Conservation (phyloP, 2,329 filamentous ascomycete species). For the Diaporthe citri region DNA sequence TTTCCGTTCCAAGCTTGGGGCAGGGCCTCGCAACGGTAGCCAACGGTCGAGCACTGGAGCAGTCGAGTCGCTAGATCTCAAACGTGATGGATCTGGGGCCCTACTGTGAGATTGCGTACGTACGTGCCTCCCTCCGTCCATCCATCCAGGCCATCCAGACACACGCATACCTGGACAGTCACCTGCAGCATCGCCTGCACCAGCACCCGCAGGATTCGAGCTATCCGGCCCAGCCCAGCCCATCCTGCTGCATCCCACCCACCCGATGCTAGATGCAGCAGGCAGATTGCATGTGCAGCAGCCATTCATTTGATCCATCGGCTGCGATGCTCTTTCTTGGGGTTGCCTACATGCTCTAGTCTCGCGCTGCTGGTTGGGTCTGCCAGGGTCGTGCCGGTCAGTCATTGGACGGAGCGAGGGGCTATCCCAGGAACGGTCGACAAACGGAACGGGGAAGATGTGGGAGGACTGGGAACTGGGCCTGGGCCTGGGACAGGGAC, state of each 20-base stretch:
- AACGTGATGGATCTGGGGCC: not conserved
- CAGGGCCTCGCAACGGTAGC: not conserved
- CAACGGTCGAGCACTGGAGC: not conserved
- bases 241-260: constrained; percentile 9
- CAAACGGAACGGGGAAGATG: constrained; percentile 6
- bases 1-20: constrained; percentile 5
- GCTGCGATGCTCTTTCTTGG: not conserved
- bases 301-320: constrained; percentile 15
- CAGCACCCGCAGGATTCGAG: constrained; percentile 12
- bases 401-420: not conserved
- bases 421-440: constrained; percentile 4
- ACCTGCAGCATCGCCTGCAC: constrained; percentile 13
- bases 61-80: not conserved
- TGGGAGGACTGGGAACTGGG: constrained; percentile 5
- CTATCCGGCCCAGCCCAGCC: not conserved
- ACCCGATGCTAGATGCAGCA: constrained; percentile 16
- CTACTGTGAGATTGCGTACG: too few relatives aligned
- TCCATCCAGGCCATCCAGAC: not conserved
- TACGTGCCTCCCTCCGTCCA: not conserved
- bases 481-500: not conserved
- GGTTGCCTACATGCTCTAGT: constrained; percentile 9
- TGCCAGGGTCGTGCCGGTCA: not conserved
- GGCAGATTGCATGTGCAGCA: constrained; percentile 1
- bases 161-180: not conserved
- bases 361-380: not conserved